Evolutionary conservation across 495 filamentous ascomycete genomes (phyloP).

Genomic region (Rostrohypoxylon terebratum): DNA sequence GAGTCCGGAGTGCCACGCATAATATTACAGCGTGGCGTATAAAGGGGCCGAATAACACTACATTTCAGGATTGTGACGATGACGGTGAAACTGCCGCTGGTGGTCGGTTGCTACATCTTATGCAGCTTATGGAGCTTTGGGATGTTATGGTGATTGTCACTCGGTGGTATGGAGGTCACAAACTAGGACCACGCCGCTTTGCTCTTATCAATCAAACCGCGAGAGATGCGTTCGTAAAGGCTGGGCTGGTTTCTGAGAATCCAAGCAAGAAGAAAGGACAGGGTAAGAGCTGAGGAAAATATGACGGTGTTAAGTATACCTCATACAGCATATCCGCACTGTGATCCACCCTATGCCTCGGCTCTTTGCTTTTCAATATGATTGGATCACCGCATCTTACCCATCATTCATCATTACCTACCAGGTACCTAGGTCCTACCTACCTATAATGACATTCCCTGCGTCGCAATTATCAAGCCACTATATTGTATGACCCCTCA

Average conservation of each 20-base stretch:
- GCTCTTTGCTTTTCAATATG: conserved; percentile 27
- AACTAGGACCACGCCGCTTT: conserved; percentile 89
- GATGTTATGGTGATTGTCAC: conserved; percentile 93
- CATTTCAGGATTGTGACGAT: conserved; percentile 91
- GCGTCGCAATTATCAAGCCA: background rate
- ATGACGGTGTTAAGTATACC: conserved; percentile 26
- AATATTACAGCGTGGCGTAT: conserved; percentile 81
- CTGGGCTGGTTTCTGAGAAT: conserved; percentile 71
- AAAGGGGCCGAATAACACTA: conserved; percentile 62
- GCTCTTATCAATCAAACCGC: conserved; percentile 87
- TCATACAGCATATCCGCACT: conserved; percentile 19
- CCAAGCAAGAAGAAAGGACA: conserved; percentile 68
- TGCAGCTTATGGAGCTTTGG: conserved; percentile 96
- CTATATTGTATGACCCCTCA: background rate
- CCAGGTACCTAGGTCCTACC: too few species aligned
- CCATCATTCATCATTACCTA: background rate
- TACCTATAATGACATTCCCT: background rate
- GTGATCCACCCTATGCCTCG: conserved; percentile 30
- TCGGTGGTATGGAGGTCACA: conserved; percentile 92
- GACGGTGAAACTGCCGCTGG: conserved; percentile 98
- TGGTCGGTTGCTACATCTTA: conserved; percentile 81
- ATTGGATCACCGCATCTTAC: background rate
- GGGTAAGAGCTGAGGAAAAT: conserved; percentile 45
- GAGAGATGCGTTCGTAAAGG: conserved; percentile 84
- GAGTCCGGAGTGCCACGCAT: conserved; percentile 85